Evolutionary conservation across 345 rosid genomes (phyloP).

Genomic region (Punica granatum): DNA sequence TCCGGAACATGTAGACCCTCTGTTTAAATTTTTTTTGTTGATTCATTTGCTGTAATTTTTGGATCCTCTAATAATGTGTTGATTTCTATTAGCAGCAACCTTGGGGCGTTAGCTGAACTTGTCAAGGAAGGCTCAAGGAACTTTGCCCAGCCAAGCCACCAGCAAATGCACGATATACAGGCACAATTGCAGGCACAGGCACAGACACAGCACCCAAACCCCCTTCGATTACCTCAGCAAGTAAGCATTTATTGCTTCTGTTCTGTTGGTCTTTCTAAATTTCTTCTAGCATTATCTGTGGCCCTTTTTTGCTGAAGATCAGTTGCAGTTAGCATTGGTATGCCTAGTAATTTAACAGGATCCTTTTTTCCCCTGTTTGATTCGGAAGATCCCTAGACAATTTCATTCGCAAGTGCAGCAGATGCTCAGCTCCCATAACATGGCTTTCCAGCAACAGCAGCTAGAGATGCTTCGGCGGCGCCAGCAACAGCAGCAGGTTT

Average conservation of each 20-base stretch:
- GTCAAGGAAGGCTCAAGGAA: slow-evolving; percentile 63
- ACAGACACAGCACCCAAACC: slow-evolving; percentile 62
- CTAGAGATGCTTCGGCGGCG: slow-evolving; percentile 53
- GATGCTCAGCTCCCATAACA: slow-evolving; percentile 45
- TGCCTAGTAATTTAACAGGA: not conserved
- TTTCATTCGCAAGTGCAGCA: slow-evolving; percentile 76
- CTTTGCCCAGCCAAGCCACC: slow-evolving; percentile 44
- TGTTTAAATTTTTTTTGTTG: not conserved
- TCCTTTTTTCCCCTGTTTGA: slow-evolving; percentile 6
- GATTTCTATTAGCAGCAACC: slow-evolving; percentile 32
- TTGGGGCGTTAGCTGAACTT: slow-evolving; percentile 61
- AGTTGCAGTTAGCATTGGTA: not conserved
- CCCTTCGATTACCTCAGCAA: slow-evolving; percentile 61
- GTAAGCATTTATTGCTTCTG: slow-evolving; percentile 28
- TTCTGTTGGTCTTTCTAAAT: not conserved
- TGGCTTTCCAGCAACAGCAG: slow-evolving; percentile 46
- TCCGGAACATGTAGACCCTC: not conserved
- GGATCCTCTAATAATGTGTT: not conserved
- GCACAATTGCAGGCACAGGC: slow-evolving; percentile 37
- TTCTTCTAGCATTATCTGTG: not conserved
- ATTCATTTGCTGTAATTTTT: not conserved
- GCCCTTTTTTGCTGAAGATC: not conserved
- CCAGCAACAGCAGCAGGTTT: slow-evolving; percentile 18
- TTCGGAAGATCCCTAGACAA: slow-evolving; percentile 58
- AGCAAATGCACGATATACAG: slow-evolving; percentile 56